phyloP scores from a whole-genome alignment of 345 rosid species.

The Rhodamnia rubescens region DNA sequence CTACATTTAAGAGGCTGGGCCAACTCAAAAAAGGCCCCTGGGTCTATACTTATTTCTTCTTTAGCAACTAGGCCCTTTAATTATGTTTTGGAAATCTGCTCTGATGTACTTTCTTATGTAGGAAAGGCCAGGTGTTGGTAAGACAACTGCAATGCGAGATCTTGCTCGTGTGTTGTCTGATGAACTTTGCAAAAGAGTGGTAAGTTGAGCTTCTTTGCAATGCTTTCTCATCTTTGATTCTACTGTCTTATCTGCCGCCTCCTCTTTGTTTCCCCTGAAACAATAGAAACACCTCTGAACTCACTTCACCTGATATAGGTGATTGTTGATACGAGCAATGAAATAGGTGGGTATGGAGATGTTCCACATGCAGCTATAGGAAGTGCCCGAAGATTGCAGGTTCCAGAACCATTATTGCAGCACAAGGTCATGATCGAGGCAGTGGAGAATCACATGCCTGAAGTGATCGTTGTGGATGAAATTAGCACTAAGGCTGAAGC shows the following conservation, averaged over 20 bases:
- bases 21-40: background rate
- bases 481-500: conserved; percentile 66
- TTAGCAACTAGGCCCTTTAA: background rate
- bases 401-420: conserved; percentile 49
- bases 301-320: conserved; percentile 19
- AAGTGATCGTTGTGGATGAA: conserved; percentile 60
- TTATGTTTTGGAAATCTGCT: background rate
- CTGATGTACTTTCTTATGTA: background rate
- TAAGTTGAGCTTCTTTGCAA: conserved; percentile 5
- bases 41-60: background rate
- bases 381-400: conserved; percentile 72
- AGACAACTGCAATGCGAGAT: conserved; percentile 63
- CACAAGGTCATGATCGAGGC: conserved; percentile 70
- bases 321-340: conserved; percentile 66
- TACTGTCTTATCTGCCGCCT: background rate
- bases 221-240: background rate
- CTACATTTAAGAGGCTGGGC: background rate
- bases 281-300: background rate
- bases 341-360: conserved; percentile 73
- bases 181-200: conserved; percentile 57
- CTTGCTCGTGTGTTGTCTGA: conserved; percentile 55
- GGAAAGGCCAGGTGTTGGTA: conserved; percentile 61
- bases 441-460: conserved; percentile 77
- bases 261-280: background rate
- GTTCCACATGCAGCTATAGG: conserved; percentile 72